phyloP scores from a whole-genome alignment of 2,329 filamentous ascomycete genomes.

The Fusarium sp. region DNA sequence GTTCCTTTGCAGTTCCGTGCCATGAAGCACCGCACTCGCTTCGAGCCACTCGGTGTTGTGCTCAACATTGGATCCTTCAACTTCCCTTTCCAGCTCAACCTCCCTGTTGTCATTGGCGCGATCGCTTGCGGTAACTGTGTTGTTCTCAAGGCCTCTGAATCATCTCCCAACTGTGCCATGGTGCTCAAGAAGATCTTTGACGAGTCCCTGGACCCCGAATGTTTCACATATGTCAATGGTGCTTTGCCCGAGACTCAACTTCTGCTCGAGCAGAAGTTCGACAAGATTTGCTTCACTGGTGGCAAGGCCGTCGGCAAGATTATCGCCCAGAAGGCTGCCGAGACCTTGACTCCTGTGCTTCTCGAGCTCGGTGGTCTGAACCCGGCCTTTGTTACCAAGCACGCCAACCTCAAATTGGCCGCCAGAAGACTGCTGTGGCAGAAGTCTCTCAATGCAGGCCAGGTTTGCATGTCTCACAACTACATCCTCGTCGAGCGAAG shows the following conservation, averaged over 20 bases:
- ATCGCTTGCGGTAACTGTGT: conserved; percentile 93
- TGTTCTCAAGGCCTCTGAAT: conserved; percentile 90
- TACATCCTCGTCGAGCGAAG: conserved; percentile 86
- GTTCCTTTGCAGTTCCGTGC: conserved; percentile 74
- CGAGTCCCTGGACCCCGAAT: conserved; percentile 77
- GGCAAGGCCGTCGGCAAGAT: conserved; percentile 82
- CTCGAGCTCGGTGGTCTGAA: conserved; percentile 93
- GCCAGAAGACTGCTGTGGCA: conserved; percentile 88
- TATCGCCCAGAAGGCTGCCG: conserved; percentile 87
- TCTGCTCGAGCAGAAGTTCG: conserved; percentile 89
- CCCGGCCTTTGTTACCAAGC: conserved; percentile 89
- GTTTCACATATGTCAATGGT: conserved; percentile 84
- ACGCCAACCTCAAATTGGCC: conserved; percentile 81
- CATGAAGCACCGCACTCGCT: conserved; percentile 79
- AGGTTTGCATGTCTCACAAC: conserved; percentile 93
- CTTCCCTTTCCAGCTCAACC: conserved; percentile 84
- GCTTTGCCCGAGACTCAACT: conserved; percentile 81
- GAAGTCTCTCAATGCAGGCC: conserved; percentile 86
- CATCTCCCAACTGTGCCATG: conserved; percentile 77
- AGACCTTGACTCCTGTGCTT: conserved; percentile 85
- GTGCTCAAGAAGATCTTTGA: conserved; percentile 82
- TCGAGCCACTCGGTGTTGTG: conserved; percentile 86
- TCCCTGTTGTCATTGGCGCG: conserved; percentile 85
- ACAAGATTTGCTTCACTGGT: conserved; percentile 98
- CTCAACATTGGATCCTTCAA: conserved; percentile 95